A percentile compares a stretch with the other conserved stretches of the same genome.
Conservation (phyloP, 2,329 filamentous ascomycete genomes). For the Fusarium marasasianum region DNA sequence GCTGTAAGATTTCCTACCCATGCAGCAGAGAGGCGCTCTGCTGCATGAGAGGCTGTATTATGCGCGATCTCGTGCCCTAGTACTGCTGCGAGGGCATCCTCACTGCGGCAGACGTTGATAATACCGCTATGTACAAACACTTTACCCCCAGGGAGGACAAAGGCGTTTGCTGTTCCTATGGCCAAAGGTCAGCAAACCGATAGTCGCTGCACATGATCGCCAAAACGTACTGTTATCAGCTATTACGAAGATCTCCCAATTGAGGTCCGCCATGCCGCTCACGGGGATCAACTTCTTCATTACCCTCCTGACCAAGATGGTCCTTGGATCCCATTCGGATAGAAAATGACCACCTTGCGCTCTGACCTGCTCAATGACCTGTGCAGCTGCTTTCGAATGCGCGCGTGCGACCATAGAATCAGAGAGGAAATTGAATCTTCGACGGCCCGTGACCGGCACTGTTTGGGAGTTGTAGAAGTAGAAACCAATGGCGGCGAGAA, state of each 20-base stretch:
- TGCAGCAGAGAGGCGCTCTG: conserved; percentile 67
- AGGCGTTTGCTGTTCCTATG: conserved; percentile 71
- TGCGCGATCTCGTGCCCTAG: conserved; percentile 85
- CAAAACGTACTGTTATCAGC: conserved; percentile 63
- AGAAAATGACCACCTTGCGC: conserved; percentile 65
- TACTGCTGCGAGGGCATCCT: conserved; percentile 77
- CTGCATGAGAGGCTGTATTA: conserved; percentile 73
- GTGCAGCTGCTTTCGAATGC: conserved; percentile 39
- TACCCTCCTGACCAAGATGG: conserved; percentile 67
- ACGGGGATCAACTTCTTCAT: conserved; percentile 74
- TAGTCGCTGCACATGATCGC: neutral
- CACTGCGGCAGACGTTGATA: conserved; percentile 70
- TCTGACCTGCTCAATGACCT: conserved; percentile 63
- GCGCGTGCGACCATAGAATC: conserved; percentile 62
- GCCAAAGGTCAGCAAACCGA: neutral
- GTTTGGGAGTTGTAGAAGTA: conserved; percentile 76
- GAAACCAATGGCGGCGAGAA: conserved; percentile 61
- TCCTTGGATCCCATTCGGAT: conserved; percentile 66
- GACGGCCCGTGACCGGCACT: conserved; percentile 76
- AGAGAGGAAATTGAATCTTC: conserved; percentile 75
- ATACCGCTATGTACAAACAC: conserved; percentile 83
- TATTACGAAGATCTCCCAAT: conserved; percentile 81
- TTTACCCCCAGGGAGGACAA: conserved; percentile 81
- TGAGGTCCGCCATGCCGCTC: conserved; percentile 64
- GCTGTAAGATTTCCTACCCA: conserved; percentile 63